Percentiles rank a stretch among this genome's conserved stretches.
phyloP scores from a whole-genome alignment of 2,329 filamentous ascomycete species.

The Neurospora sp. region DNA sequence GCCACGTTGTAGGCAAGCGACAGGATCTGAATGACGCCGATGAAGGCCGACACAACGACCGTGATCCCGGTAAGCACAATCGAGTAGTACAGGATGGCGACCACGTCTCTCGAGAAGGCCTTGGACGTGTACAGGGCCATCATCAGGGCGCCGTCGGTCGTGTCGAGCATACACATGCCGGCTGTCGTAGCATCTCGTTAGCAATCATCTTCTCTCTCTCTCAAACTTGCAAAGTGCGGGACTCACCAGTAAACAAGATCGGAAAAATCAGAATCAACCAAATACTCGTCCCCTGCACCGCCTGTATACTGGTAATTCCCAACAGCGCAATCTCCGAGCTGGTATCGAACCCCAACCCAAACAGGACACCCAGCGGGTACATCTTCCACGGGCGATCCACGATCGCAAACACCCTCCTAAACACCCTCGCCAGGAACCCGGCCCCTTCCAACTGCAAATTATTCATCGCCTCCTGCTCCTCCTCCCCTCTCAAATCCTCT shows the following conservation, averaged over 20 bases:
- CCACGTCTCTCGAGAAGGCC: conserved; percentile 64
- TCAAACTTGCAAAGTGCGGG: background rate
- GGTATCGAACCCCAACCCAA: conserved; percentile 90
- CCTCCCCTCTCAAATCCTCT: conserved; percentile 17
- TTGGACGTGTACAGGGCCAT: conserved; percentile 83
- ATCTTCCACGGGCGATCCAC: conserved; percentile 83
- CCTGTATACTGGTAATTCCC: conserved; percentile 82
- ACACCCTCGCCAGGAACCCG: conserved; percentile 61
- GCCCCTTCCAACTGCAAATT: conserved; percentile 61
- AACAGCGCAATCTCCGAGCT: conserved; percentile 88
- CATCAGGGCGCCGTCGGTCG: conserved; percentile 88
- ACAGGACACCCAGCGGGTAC: conserved; percentile 82
- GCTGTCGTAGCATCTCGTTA: conserved; percentile 32
- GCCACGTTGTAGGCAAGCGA: conserved; percentile 69
- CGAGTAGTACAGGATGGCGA: conserved; percentile 93
- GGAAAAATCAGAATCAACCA: conserved; percentile 95
- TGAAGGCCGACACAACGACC: conserved; percentile 72
- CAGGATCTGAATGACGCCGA: conserved; percentile 76
- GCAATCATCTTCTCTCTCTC: background rate
- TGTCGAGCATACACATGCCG: conserved; percentile 93
- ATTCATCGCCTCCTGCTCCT: conserved; percentile 16
- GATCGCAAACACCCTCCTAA: conserved; percentile 67
- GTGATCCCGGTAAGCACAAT: conserved; percentile 78
- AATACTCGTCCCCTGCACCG: conserved; percentile 73
- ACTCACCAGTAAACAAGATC: conserved; percentile 68